phyloP scores from a whole-genome alignment of 139 green algal genomes.

The Trebouxia sp. region DNA sequence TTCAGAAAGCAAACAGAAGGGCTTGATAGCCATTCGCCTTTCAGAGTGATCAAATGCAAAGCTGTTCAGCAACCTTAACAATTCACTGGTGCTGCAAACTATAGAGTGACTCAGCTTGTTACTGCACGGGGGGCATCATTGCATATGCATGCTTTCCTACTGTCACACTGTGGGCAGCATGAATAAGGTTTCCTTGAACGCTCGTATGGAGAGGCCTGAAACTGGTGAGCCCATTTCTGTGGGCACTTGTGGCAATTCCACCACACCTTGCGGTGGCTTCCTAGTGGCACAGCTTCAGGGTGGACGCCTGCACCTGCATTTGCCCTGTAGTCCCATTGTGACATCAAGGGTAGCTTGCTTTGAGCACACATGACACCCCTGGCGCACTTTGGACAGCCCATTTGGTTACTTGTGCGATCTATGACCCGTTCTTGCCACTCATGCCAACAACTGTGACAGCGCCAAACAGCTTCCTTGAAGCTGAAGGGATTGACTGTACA shows the following conservation, averaged over 20 bases:
- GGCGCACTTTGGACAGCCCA: background rate
- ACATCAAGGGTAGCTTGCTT: background rate
- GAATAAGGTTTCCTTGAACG: background rate
- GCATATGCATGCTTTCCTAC: conserved; percentile 1
- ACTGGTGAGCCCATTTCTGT: conserved; percentile 1
- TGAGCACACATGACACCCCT: background rate
- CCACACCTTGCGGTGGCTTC: background rate
- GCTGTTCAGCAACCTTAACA: too few species aligned
- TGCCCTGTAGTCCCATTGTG: background rate
- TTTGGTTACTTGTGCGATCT: background rate
- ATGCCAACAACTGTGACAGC: background rate
- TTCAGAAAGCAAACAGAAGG: too few species aligned
- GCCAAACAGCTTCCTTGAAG: background rate
- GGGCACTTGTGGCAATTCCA: background rate
- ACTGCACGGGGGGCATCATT: background rate
- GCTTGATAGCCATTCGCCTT: too few species aligned
- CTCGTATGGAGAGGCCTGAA: background rate
- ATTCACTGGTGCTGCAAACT: too few species aligned
- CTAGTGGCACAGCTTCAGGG: background rate
- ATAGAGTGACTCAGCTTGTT: too few species aligned
- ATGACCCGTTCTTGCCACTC: conserved; percentile 1
- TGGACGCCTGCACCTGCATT: background rate
- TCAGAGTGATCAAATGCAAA: too few species aligned
- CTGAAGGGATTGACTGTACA: background rate
- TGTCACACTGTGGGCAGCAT: conserved; percentile 13